Percentiles rank a stretch among this genome's conserved stretches.
phyloP scores from a whole-genome alignment of 2,329 filamentous ascomycete species.

The Sporothrix dimorphospora region DNA sequence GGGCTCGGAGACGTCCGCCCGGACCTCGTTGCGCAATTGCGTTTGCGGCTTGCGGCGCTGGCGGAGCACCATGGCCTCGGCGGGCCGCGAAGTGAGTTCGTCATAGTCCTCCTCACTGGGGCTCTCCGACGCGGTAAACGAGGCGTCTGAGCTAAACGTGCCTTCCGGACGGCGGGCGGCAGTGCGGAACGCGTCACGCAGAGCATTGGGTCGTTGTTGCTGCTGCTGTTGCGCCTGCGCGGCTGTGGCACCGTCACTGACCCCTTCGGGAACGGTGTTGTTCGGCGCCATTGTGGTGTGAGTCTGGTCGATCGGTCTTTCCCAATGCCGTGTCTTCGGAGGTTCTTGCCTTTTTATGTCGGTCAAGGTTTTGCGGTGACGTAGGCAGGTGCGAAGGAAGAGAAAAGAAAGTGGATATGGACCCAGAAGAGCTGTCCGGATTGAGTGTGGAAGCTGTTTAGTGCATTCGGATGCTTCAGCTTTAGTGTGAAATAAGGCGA shows the following conservation, averaged over 20 bases:
- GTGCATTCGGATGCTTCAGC: background rate
- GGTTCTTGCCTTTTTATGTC: conserved; percentile 1
- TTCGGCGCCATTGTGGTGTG: conserved; percentile 9
- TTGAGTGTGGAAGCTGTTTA: conserved; percentile 5
- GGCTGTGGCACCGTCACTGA: background rate
- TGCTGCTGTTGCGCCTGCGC: background rate
- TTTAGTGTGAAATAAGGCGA: conserved; percentile 1
- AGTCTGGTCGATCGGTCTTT: conserved; percentile 1
- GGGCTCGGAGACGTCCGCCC: background rate
- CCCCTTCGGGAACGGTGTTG: background rate
- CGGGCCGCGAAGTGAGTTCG: conserved; percentile 37
- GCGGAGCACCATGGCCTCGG: conserved; percentile 35
- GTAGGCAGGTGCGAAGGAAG: conserved; percentile 14
- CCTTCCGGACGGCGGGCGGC: conserved; percentile 13
- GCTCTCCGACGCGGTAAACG: conserved; percentile 43
- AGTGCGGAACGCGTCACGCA: conserved; percentile 35
- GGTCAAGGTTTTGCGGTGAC: background rate
- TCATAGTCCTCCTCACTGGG: conserved; percentile 54
- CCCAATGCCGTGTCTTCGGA: background rate
- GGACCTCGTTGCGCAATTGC: conserved; percentile 28
- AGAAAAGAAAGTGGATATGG: conserved; percentile 7
- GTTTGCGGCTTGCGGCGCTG: conserved; percentile 27
- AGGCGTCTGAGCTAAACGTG: conserved; percentile 28
- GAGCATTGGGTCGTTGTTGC: conserved; percentile 29
- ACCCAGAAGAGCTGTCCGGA: conserved; percentile 11